Conservation (phyloP, 1,139 yeast species). For the Blastobotrys petasosporus region DNA sequence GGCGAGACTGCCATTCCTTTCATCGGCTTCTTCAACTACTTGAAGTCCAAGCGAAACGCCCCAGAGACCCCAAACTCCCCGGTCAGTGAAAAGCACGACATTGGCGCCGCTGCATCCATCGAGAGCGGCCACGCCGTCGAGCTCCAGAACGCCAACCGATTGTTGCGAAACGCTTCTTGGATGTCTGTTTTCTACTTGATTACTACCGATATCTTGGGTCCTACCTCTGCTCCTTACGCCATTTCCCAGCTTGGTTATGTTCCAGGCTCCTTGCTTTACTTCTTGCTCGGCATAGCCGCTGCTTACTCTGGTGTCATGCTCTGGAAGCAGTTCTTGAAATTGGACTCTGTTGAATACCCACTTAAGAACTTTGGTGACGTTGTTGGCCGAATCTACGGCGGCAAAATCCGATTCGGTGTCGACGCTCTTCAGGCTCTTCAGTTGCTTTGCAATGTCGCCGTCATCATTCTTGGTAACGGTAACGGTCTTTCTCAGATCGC, state of each 20-base stretch:
- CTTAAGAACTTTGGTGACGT: conserved; percentile 39
- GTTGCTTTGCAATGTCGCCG: conserved; percentile 40
- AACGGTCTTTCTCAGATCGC: conserved; percentile 40
- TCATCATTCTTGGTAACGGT: conserved; percentile 39
- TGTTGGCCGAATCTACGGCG: conserved; percentile 37
- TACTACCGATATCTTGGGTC: conserved; percentile 45
- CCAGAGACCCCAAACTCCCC: conserved; percentile 1
- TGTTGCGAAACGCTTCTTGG: conserved; percentile 33
- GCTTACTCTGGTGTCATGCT: conserved; percentile 38
- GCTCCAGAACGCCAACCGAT: conserved; percentile 27
- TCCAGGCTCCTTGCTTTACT: conserved; percentile 39
- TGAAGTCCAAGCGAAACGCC: conserved; percentile 8
- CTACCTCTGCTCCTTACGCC: conserved; percentile 42
- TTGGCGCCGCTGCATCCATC: conserved; percentile 17
- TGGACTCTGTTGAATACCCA: conserved; percentile 41
- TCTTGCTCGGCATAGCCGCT: conserved; percentile 38
- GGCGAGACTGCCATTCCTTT: conserved; percentile 22
- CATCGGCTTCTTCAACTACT: conserved; percentile 14
- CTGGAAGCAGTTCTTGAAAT: conserved; percentile 30
- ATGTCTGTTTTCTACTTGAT: conserved; percentile 40
- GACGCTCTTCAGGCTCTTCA: conserved; percentile 39
- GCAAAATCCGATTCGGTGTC: conserved; percentile 29
- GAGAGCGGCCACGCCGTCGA: conserved; percentile 15
- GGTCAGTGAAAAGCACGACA: conserved; percentile 9
- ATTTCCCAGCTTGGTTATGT: conserved; percentile 40